Evolutionary conservation across 352 stramenopile species (phyloP).

Genomic region (Albugo laibachii): DNA sequence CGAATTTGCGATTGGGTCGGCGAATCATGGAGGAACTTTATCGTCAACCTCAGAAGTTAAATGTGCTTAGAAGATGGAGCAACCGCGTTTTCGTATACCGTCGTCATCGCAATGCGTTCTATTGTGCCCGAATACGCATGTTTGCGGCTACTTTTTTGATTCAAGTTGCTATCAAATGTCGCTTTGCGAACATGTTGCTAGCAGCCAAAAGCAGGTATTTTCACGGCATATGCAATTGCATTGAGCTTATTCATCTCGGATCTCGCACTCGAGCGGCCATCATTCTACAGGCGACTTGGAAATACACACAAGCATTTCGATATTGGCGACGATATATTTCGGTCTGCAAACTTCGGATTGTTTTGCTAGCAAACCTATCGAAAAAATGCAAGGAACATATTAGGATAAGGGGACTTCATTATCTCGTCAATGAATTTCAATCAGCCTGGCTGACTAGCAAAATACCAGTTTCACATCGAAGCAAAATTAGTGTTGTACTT

Average conservation of each 20-base stretch:
- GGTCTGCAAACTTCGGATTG: slow-evolving; percentile 1
- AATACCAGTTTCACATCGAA: no score
- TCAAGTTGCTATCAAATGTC: slow-evolving; percentile 3
- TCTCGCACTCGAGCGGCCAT: slow-evolving; percentile 1
- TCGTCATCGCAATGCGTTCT: neutral
- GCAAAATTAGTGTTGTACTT: no score
- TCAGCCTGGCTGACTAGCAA: no score
- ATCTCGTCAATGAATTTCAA: neutral
- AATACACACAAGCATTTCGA: neutral
- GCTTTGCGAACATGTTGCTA: slow-evolving; percentile 3
- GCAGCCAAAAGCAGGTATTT: slow-evolving; percentile 4
- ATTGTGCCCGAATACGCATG: neutral
- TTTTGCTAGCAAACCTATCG: slow-evolving; percentile 1
- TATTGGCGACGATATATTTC: slow-evolving; percentile 5
- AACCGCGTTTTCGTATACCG: neutral
- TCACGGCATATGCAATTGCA: neutral
- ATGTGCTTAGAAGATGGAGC: neutral
- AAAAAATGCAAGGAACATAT: neutral
- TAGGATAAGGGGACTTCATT: neutral
- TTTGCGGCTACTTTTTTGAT: neutral
- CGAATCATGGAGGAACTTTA: neutral
- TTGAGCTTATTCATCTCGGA: slow-evolving; percentile 1
- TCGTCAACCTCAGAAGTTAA: neutral
- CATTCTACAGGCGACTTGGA: slow-evolving; percentile 6
- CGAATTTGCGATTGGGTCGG: neutral